Base-by-base conservation (phyloP, 306 rosid species). In the Biancaea sappan region DNA sequence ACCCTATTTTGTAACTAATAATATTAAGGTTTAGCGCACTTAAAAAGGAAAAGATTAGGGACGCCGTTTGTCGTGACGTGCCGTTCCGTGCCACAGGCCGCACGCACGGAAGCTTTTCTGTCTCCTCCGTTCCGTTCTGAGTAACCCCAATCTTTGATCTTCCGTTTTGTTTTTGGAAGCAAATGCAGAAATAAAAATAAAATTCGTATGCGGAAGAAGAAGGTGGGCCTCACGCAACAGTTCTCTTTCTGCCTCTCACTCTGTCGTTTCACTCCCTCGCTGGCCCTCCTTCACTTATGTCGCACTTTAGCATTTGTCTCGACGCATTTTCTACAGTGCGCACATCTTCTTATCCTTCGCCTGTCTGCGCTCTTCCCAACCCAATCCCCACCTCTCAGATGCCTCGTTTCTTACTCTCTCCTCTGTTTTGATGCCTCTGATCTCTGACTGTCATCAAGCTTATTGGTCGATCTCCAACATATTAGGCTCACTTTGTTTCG, bases 201-300 rank as follows among this genome's bases (percentile, higher is more conserved):
- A 62, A 19, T 2, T 37, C 41, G 48, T 62, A n/a, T 34, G 32
- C 32, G 31, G 18, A 70, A 79, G 75, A 6, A 4, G 44, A 69
- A 65, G 47, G 80, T 64, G 78, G 94, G 90, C 37, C 88, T 88
- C 87, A 54, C 54, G 0, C 2, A 69, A 71, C 86, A 75, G 85
- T 80, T 73, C 19, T 82, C 84, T 80, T 82, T 84, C 79, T 90
- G 89, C 87, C 77, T 60, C 71, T 79, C 78, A 37, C 76, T 85
- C 79, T 86, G 89, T 83, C 88, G 79, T 78, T 79, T 83, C 69
- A 15, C 7, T 83, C 69, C 11, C 7, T 79, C 58, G 40, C 72
- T 63, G 66, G 8, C 66, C 82, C 47, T 22, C 66, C 66, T 52
- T 66, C 76, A 41, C 74, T 66, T 19, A 44, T 10, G 8, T 67